Conservation (phyloP, 164 flowering plant genomes). For the Kalanchoe fedtschenkoi region DNA sequence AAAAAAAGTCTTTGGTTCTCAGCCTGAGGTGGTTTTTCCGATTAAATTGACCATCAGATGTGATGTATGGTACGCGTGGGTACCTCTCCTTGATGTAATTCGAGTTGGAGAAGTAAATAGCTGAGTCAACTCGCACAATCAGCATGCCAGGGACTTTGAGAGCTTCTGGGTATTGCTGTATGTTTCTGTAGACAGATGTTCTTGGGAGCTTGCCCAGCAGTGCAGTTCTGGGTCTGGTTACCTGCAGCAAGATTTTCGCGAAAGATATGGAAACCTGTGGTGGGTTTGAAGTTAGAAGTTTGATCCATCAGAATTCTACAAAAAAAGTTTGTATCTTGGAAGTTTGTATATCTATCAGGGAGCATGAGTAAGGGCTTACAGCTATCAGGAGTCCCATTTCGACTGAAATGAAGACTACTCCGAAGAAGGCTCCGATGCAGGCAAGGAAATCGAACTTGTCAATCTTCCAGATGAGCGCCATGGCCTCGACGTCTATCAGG, state of each 20-base stretch:
- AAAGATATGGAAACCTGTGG: constrained; percentile 61
- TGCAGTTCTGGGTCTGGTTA: constrained; percentile 73
- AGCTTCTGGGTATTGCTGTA: constrained; percentile 68
- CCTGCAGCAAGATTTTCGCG: constrained; percentile 75
- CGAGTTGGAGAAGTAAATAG: constrained; percentile 81
- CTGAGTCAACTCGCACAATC: constrained; percentile 68
- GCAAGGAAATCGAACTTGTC: constrained; percentile 86
- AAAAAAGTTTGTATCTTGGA: neutral
- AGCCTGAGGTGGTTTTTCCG: neutral
- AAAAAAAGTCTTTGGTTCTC: neutral
- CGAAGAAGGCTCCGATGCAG: constrained; percentile 90
- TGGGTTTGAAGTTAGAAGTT: neutral
- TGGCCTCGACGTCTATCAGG: constrained; percentile 62
- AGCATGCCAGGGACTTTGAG: constrained; percentile 46
- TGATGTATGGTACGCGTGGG: neutral
- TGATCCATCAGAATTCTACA: neutral
- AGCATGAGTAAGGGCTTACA: constrained; percentile 23
- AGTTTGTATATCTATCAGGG: neutral
- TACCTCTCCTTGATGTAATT: constrained; percentile 79
- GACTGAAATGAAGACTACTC: constrained; percentile 68
- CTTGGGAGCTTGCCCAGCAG: constrained; percentile 56
- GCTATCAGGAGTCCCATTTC: constrained; percentile 87
- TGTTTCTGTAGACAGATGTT: constrained; percentile 55
- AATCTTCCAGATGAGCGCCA: constrained; percentile 67
- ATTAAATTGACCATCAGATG: neutral